Evolutionary conservation across 352 stramenopile species (phyloP).

Genomic region (Labyrinthula sp.): DNA sequence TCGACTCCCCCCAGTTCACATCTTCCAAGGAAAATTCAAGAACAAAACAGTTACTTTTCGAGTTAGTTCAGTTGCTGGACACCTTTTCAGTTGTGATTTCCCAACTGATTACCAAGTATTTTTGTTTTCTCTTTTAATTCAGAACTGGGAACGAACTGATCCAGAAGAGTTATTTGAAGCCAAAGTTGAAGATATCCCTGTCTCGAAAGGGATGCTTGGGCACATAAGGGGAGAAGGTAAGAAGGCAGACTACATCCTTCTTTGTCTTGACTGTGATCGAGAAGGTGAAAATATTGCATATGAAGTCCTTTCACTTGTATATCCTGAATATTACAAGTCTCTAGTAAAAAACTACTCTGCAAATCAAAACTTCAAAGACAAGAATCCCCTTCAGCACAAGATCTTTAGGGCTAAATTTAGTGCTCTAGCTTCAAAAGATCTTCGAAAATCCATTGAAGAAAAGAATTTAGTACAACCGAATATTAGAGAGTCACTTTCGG

Average conservation of each 20-base stretch:
- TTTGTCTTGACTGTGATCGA: constrained; percentile 98
- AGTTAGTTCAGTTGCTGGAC: constrained; percentile 75
- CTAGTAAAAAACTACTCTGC: too few relatives aligned
- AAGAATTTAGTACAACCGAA: constrained; percentile 38
- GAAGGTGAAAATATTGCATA: constrained; percentile 98
- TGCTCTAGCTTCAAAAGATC: constrained; percentile 66
- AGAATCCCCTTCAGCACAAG: too few relatives aligned
- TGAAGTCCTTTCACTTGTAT: constrained; percentile 67
- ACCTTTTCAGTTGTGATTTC: constrained; percentile 94
- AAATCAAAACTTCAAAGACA: too few relatives aligned
- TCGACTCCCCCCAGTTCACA: too few relatives aligned
- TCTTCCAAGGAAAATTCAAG: too few relatives aligned
- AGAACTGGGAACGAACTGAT: constrained; percentile 10
- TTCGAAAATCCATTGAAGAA: constrained; percentile 57
- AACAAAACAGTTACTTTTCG: too few relatives aligned
- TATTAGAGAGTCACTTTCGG: constrained; percentile 36
- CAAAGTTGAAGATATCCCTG: constrained; percentile 60
- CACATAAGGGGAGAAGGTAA: constrained; percentile 34
- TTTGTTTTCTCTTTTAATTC: too few relatives aligned
- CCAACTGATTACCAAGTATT: constrained; percentile 44
- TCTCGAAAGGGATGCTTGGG: too few relatives aligned
- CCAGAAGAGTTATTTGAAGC: constrained; percentile 72
- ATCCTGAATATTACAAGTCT: constrained; percentile 47
- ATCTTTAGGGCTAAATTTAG: constrained; percentile 76
- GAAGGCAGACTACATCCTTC: constrained; percentile 55